These are phyloP conservation scores for Microthyrium microscopicum DNA, from an alignment of 2,329 filamentous ascomycete species.

Conservation along the genomic window DNA sequence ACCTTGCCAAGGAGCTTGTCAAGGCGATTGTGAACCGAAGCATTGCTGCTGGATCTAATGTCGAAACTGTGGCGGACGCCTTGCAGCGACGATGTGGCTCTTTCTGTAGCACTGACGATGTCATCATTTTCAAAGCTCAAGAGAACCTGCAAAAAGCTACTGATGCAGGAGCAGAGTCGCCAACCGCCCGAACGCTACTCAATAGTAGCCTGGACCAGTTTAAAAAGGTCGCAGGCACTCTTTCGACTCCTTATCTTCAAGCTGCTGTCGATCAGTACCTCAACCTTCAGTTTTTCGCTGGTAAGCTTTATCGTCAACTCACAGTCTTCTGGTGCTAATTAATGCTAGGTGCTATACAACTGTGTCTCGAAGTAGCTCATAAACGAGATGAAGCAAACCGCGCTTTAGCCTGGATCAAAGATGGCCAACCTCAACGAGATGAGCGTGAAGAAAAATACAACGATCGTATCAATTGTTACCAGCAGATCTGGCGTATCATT, in stretches of 20 bases:
- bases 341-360: slow-evolving; percentile 53
- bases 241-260: slow-evolving; percentile 66
- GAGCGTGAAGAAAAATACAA: slow-evolving; percentile 50
- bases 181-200: slow-evolving; percentile 59
- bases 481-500: slow-evolving; percentile 72
- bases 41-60: slow-evolving; percentile 90
- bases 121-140: slow-evolving; percentile 95
- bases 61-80: slow-evolving; percentile 94
- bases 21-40: slow-evolving; percentile 97
- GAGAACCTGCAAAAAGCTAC: slow-evolving; percentile 81
- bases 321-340: slow-evolving; percentile 7
- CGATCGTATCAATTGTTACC: slow-evolving; percentile 63
- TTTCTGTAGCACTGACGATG: slow-evolving; percentile 95
- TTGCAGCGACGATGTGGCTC: slow-evolving; percentile 80
- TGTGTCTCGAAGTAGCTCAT: slow-evolving; percentile 67
- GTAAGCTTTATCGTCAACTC: slow-evolving; percentile 10
- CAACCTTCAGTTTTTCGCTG: slow-evolving; percentile 74
- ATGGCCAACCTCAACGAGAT: slow-evolving; percentile 55
- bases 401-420: slow-evolving; percentile 73
- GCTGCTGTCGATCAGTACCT: slow-evolving; percentile 67
- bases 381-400: slow-evolving; percentile 77
- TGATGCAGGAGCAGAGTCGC: slow-evolving; percentile 59
- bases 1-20: slow-evolving; percentile 83
- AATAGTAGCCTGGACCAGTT: slow-evolving; percentile 84
- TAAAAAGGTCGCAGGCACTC: slow-evolving; percentile 67